Conservation (phyloP, 495 filamentous ascomycete genomes). For the Stereocaulon alpinum region DNA sequence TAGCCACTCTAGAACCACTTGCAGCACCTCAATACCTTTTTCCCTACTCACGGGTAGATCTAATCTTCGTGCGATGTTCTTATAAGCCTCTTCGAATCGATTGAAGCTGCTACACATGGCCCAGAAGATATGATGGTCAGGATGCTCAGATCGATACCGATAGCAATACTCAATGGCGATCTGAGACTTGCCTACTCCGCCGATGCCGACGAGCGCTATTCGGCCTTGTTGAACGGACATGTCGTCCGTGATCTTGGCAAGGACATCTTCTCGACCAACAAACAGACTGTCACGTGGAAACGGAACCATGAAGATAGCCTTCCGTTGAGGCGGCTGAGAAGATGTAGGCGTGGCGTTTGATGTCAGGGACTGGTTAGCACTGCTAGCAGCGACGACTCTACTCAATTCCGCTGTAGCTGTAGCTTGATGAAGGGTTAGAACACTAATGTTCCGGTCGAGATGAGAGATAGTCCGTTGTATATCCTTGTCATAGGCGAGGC, state of each 20-base stretch:
- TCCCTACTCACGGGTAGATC: conserved; percentile 27
- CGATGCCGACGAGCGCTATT: conserved; percentile 31
- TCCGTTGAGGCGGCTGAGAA: not conserved
- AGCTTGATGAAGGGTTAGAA: not conserved
- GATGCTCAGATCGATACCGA: conserved; percentile 16
- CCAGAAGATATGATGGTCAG: conserved; percentile 31
- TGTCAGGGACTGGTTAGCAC: too few species aligned
- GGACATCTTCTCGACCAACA: conserved; percentile 29
- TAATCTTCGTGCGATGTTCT: conserved; percentile 27
- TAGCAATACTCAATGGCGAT: conserved; percentile 31
- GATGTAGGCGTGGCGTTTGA: too few species aligned
- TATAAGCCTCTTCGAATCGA: conserved; percentile 30
- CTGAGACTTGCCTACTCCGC: conserved; percentile 31
- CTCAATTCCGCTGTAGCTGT: not conserved
- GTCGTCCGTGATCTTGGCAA: conserved; percentile 25
- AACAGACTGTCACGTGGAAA: conserved; percentile 32
- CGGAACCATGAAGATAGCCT: not conserved
- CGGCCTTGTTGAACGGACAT: conserved; percentile 17
- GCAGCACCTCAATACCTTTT: conserved; percentile 26
- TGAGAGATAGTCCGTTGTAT: not conserved
- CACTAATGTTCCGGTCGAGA: not conserved
- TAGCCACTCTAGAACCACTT: conserved; percentile 32
- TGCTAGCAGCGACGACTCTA: too few species aligned
- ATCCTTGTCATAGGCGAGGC: not conserved
- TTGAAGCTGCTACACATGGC: conserved; percentile 27